Percentiles rank a stretch among this genome's conserved stretches.
Conservation (phyloP, 1,284 basidiomycete species). For the Fomes fomentarius region DNA sequence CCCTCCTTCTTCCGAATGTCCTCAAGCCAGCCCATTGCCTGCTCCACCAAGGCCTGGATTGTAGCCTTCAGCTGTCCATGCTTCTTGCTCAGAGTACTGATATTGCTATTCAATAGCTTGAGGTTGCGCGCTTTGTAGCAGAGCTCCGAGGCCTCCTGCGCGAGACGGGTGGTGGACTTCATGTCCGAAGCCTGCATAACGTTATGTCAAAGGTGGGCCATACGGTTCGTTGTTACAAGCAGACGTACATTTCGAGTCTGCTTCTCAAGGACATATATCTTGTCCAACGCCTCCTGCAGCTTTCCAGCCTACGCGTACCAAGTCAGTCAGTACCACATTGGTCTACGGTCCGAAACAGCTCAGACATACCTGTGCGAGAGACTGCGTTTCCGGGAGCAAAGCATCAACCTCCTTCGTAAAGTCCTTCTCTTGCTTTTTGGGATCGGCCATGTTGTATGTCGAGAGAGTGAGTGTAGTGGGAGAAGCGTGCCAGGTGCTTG, state of each 20-base stretch:
- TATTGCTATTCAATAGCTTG: slow-evolving; percentile 71
- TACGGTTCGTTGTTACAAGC: not conserved
- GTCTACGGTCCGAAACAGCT: not conserved
- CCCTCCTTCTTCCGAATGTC: slow-evolving; percentile 73
- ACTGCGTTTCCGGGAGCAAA: slow-evolving; percentile 58
- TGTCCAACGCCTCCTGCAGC: slow-evolving; percentile 87
- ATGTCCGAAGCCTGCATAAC: slow-evolving; percentile 84
- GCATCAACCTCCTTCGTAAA: slow-evolving; percentile 72
- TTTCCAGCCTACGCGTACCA: slow-evolving; percentile 61
- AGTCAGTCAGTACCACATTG: slow-evolving; percentile 20
- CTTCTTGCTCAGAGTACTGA: slow-evolving; percentile 87
- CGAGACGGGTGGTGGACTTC: slow-evolving; percentile 86
- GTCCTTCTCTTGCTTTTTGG: slow-evolving; percentile 81
- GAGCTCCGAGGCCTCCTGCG: slow-evolving; percentile 73
- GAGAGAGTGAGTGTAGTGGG: slow-evolving; percentile 13
- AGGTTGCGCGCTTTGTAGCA: slow-evolving; percentile 77
- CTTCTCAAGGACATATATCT: slow-evolving; percentile 90
- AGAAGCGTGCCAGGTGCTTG: slow-evolving; percentile 34
- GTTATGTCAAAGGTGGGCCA: not conserved
- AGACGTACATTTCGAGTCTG: slow-evolving; percentile 89
- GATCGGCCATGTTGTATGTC: slow-evolving; percentile 64
- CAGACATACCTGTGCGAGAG: slow-evolving; percentile 56
- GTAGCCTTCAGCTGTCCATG: slow-evolving; percentile 96
- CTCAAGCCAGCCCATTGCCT: slow-evolving; percentile 79
- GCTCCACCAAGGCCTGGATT: slow-evolving; percentile 90